Conservation (phyloP, 2,329 filamentous ascomycete species). For the Canariomyces notabilis region DNA sequence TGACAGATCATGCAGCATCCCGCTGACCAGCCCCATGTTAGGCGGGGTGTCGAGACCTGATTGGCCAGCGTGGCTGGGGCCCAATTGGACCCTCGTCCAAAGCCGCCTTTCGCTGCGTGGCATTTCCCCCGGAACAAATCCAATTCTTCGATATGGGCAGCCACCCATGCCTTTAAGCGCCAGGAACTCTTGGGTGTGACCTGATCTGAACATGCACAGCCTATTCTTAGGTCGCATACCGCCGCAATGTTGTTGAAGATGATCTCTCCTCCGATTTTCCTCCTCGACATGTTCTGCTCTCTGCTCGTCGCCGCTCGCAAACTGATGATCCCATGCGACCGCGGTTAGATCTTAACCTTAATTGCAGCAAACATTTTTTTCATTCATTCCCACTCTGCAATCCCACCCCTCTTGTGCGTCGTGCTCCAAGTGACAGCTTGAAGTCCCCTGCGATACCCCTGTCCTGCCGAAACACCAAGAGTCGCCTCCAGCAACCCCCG, state of each 20-base stretch:
- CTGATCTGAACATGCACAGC: neutral
- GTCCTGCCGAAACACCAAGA: slow-evolving; percentile 36
- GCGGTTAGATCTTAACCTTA: no score
- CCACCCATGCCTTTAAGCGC: slow-evolving; percentile 17
- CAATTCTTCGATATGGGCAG: slow-evolving; percentile 9
- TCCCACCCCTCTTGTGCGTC: no score
- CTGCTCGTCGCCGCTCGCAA: neutral
- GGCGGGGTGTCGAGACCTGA: slow-evolving; percentile 3
- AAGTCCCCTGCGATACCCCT: slow-evolving; percentile 25
- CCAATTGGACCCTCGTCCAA: slow-evolving; percentile 9
- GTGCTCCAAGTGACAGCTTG: no score
- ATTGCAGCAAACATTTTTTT: no score
- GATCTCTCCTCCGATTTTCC: neutral
- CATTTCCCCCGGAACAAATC: slow-evolving; percentile 12
- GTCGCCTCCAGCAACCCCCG: slow-evolving; percentile 31
- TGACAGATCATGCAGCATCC: neutral
- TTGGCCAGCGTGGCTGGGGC: slow-evolving; percentile 6
- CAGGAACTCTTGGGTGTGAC: slow-evolving; percentile 15
- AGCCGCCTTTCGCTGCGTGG: slow-evolving; percentile 14
- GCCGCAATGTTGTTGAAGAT: neutral
- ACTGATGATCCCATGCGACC: no score
- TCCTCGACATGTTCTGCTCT: neutral
- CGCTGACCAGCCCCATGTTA: slow-evolving; percentile 6
- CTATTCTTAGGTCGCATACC: slow-evolving; percentile 14
- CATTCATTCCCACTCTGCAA: no score